phyloP scores from a whole-genome alignment of 1,284 basidiomycete genomes.

The Pyrrhoderma noxium region DNA sequence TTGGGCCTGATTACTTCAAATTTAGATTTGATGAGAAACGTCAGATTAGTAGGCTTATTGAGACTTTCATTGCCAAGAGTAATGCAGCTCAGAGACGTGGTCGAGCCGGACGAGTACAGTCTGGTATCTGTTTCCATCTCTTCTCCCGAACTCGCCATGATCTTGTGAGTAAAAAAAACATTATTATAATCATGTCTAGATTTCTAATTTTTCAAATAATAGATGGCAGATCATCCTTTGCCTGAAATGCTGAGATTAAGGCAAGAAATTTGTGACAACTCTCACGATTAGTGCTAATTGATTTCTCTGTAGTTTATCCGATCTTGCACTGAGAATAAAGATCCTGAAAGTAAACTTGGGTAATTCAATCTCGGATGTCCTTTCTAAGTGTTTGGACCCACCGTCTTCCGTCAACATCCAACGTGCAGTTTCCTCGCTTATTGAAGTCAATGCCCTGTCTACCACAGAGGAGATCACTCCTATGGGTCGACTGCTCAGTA shows the following conservation, averaged over 20 bases:
- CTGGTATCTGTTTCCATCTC: constrained; percentile 91
- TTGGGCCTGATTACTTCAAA: constrained; percentile 14
- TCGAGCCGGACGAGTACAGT: constrained; percentile 86
- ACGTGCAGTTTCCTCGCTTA: constrained; percentile 82
- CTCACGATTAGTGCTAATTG: neutral
- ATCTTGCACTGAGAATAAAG: constrained; percentile 93
- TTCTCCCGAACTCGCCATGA: constrained; percentile 90
- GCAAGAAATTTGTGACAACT: neutral
- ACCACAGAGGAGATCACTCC: constrained; percentile 88
- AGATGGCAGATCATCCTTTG: constrained; percentile 89
- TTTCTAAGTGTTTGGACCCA: constrained; percentile 68
- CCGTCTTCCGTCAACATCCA: constrained; percentile 86
- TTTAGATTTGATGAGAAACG: constrained; percentile 93
- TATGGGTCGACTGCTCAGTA: constrained; percentile 86
- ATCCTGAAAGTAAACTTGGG: constrained; percentile 92
- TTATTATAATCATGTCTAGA: constrained; percentile 29
- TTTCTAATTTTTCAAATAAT: constrained; percentile 21
- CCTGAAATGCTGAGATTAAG: constrained; percentile 90
- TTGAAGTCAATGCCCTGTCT: constrained; percentile 89
- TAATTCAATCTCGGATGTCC: constrained; percentile 82
- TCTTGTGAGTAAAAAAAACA: constrained; percentile 26
- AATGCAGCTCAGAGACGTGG: constrained; percentile 93
- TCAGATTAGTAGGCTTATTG: constrained; percentile 88
- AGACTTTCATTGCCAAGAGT: constrained; percentile 89
- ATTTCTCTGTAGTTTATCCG: constrained; percentile 65